Base-by-base conservation (phyloP, 148 eudicot genomes). In the Nepenthes gracilis region DNA sequence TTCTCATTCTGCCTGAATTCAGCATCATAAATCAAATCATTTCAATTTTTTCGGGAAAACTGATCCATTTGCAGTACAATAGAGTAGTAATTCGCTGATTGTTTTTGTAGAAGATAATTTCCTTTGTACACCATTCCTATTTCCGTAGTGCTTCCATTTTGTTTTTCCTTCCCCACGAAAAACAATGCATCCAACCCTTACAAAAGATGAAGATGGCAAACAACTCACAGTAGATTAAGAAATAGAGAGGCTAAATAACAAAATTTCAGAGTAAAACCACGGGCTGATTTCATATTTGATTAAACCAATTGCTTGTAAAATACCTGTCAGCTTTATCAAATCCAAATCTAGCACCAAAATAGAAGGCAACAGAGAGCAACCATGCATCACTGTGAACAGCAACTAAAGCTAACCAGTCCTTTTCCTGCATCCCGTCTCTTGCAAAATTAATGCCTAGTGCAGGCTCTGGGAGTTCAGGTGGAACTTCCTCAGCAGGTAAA, bases 391-490 rank as follows among this genome's bases (percentile, higher is more conserved):
- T 82, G 66, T 90, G 95, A 54, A 86, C 95, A 63, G 97, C 86
- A 70, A 90, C 95, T 36, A 90, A 72, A 54, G 97, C 81, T 60
- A 90, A 63, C 97, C 97, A 90, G 69, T 90, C 97, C 67, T 80
- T 84, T 54, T 84, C 88, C 62, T 78, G 83, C 97, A 90, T 90
- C 54, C 97, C 95, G 69, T 86, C 91, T 70, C 95, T 77, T 38
- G 95, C 95, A 82, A 90, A 86, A 72, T 90, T 90, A 55, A 90
- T 90, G 63, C 97, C 97, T 77, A 90, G 62, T 57, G 90, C 97
- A 66, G 97, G 97, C 72, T 86, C 97, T 2, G 97, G 97, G 54
- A 90, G 84, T 74, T 86, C 97, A 40, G 95, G 95, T 38, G 95
- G 97, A 55, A 86, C 97, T 74, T 86, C 95, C 66, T 86, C 91